Evolutionary conservation across 805 yeast genomes (phyloP), one percentile per base, ranked within the genome.

Genomic region (Starmerella tilneyi): DNA sequence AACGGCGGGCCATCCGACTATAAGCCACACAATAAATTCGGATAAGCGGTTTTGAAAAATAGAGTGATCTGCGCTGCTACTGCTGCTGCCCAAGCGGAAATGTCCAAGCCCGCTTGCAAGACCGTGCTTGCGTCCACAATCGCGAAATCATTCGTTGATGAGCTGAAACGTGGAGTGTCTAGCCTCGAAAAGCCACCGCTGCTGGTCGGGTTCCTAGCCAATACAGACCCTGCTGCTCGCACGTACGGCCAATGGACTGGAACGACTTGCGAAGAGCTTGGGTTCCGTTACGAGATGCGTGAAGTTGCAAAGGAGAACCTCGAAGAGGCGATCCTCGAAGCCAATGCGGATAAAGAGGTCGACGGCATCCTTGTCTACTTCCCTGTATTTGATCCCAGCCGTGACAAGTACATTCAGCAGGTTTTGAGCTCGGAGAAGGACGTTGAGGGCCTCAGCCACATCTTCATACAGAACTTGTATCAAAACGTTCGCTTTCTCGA

Each of bases 211-310:
- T 77, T 92, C 50, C 69, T 92, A 33, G 96, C 96, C 13, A 92
- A 92, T 62, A 70, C 72, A 13, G 98, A 92, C 57, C 97, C 96
- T 2, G 96, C 97, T 11, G 97, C 96, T 5, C 74, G 74, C 58
- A 82, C 82, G 82, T 92, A 92, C 62, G 97, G 98, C 39, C 79
- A 78, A 41, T 92, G 96, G 96, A 89, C 98, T 0, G 83, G 81
- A 23, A 88, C 85, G 60, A 89, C 97, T 0, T 77, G 92, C 54
- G 81, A 77, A 58, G 78, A 83, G 17, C 66, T 86, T 47, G 98
- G 98, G 0, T 86, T 92, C 66, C 67, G 74, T 28, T 92, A 84
- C 62, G 89, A 86, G 60, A 67, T 92, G 52, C 65, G 82, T 24
- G 73, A 76, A 56, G 78, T 81, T 16, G 75, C 74, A 54, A 85